Conservation (phyloP, 2,329 filamentous ascomycete species). For the Metarhizium sp. region DNA sequence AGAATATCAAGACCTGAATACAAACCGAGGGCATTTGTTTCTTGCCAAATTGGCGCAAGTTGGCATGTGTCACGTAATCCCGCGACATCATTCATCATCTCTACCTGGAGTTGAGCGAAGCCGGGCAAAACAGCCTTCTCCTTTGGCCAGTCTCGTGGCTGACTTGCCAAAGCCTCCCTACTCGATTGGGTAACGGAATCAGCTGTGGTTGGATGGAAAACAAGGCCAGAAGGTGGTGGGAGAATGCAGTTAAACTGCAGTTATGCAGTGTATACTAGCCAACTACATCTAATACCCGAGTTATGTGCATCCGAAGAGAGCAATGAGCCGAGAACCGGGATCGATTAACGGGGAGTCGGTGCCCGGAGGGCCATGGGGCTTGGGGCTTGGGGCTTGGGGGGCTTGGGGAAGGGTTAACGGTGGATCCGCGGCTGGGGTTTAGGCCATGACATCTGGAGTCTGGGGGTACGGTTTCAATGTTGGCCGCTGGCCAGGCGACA, state of each 20-base stretch:
- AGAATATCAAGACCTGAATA: neutral
- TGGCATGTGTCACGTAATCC: neutral
- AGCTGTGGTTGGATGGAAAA: slow-evolving; percentile 2
- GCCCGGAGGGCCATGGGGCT: too few species aligned
- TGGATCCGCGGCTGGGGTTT: neutral
- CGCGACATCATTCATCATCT: neutral
- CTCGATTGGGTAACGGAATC: slow-evolving; percentile 1
- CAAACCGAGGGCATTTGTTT: neutral
- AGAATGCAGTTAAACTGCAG: slow-evolving; percentile 1
- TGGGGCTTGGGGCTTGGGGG: too few species aligned
- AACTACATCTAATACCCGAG: neutral
- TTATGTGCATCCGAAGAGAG: neutral
- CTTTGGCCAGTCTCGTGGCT: neutral
- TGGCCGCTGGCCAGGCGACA: too few species aligned
- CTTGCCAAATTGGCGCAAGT: neutral
- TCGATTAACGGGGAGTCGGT: neutral
- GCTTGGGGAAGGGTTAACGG: neutral
- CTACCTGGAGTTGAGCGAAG: neutral
- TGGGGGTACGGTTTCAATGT: too few species aligned
- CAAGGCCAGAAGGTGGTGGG: neutral
- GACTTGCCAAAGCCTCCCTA: neutral
- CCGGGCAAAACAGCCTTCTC: neutral
- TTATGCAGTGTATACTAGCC: neutral
- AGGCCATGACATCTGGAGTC: neutral
- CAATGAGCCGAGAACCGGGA: slow-evolving; percentile 2